Conservation (phyloP, 176 grass and related monocot species). For the Ananas comosus region DNA sequence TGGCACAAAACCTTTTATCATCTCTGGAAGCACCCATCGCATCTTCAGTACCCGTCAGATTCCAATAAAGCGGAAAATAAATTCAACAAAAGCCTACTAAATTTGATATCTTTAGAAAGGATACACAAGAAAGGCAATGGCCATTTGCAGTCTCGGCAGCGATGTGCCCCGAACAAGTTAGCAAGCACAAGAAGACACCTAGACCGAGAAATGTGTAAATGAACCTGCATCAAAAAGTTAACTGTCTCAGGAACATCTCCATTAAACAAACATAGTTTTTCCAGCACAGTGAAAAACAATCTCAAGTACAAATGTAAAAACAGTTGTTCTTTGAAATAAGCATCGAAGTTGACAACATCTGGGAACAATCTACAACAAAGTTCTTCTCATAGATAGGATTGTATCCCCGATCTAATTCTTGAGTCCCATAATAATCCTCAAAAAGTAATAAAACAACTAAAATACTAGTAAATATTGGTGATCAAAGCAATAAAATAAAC, state of each 20-base stretch:
- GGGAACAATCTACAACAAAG: too few relatives aligned
- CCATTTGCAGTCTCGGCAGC: conserved; percentile 73
- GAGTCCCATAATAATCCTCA: too few relatives aligned
- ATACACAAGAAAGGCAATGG: conserved; percentile 92
- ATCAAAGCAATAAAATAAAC: too few relatives aligned
- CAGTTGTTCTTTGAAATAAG: too few relatives aligned
- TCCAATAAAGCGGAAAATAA: neutral
- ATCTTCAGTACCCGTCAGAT: neutral
- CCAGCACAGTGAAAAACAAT: neutral
- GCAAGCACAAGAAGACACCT: conserved; percentile 59
- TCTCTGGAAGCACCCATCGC: too few relatives aligned
- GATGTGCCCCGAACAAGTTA: conserved; percentile 82
- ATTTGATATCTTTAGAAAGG: conserved; percentile 31
- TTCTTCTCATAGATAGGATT: too few relatives aligned
- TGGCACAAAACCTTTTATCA: too few relatives aligned
- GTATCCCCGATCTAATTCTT: too few relatives aligned
- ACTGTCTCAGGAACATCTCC: neutral
- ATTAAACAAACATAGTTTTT: conserved; percentile 12
- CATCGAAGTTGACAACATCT: too few relatives aligned
- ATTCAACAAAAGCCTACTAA: neutral
- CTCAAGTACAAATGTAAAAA: neutral
- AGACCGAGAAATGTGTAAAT: conserved; percentile 70
- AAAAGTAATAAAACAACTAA: too few relatives aligned
- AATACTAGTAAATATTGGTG: too few relatives aligned
- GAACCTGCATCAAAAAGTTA: conserved; percentile 53